phyloP scores from a whole-genome alignment of 331 rosid species.

The Malus hybrid region DNA sequence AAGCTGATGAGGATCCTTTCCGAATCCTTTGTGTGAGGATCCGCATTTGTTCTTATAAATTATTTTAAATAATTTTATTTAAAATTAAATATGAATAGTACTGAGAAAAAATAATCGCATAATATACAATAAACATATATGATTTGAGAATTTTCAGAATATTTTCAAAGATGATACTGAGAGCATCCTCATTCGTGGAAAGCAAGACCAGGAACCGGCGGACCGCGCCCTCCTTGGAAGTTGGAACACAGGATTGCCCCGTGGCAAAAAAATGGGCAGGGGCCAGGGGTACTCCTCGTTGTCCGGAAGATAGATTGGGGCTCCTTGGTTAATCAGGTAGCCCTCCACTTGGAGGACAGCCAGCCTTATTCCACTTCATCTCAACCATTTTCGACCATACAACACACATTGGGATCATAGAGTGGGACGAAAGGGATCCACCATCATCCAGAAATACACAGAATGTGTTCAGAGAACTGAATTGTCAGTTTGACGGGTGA shows the following conservation, averaged over 20 bases:
- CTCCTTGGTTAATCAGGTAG: not conserved
- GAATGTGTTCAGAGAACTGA: not conserved
- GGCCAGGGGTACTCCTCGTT: not conserved
- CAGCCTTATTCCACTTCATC: not conserved
- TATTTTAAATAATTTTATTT: too few relatives aligned
- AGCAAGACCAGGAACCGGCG: not conserved
- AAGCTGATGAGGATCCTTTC: not conserved
- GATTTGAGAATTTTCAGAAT: too few relatives aligned
- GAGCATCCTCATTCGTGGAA: too few relatives aligned
- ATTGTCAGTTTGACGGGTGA: not conserved
- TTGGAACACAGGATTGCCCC: not conserved
- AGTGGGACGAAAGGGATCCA: not conserved
- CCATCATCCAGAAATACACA: not conserved
- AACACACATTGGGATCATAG: not conserved
- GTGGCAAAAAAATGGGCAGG: not conserved
- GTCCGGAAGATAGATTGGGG: not conserved
- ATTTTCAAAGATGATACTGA: fast-evolving
- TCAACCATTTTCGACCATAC: not conserved
- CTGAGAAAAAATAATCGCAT: fast-evolving
- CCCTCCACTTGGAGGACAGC: not conserved
- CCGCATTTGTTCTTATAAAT: too few relatives aligned
- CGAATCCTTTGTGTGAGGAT: too few relatives aligned
- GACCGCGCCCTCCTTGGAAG: not conserved
- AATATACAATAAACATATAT: fast-evolving
- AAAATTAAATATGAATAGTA: too few relatives aligned